phyloP scores from a whole-genome alignment of 164 flowering plant genomes.

The Pachysandra terminalis region DNA sequence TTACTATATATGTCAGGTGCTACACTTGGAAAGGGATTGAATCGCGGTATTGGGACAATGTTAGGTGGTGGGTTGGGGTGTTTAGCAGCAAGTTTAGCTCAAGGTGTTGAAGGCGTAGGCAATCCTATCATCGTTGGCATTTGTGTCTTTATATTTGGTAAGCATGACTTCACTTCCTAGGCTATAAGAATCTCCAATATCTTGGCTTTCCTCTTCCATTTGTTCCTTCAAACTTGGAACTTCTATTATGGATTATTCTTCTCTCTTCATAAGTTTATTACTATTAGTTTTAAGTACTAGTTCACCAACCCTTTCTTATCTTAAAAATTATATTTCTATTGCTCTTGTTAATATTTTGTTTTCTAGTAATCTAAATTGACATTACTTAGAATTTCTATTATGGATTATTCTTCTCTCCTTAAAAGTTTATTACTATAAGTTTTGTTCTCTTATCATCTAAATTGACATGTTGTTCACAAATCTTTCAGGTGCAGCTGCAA shows the following conservation, averaged over 20 bases:
- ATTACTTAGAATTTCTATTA: no score
- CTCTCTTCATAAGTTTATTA: no score
- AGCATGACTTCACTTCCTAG: neutral
- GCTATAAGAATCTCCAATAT: no score
- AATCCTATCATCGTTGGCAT: conserved; percentile 32
- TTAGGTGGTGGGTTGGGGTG: conserved; percentile 71
- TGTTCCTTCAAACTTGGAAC: no score
- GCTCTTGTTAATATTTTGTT: no score
- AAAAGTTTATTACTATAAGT: no score
- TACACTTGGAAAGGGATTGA: conserved; percentile 68
- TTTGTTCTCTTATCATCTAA: neutral
- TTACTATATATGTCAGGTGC: conserved; percentile 51
- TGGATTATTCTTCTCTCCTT: no score
- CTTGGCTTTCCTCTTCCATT: no score
- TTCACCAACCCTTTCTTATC: no score
- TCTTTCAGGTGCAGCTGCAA: conserved; percentile 54
- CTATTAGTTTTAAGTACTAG: no score
- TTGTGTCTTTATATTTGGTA: conserved; percentile 62
- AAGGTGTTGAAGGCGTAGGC: conserved; percentile 39
- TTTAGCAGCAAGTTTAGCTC: conserved; percentile 49
- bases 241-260: no score
- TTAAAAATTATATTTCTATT: no score
- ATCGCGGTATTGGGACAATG: conserved; percentile 73
- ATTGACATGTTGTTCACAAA: neutral
- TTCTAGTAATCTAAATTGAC: neutral